These are phyloP conservation scores for Cercospora berteroae DNA, from an alignment of 2,329 filamentous ascomycete genomes.

Conservation along the genomic window DNA sequence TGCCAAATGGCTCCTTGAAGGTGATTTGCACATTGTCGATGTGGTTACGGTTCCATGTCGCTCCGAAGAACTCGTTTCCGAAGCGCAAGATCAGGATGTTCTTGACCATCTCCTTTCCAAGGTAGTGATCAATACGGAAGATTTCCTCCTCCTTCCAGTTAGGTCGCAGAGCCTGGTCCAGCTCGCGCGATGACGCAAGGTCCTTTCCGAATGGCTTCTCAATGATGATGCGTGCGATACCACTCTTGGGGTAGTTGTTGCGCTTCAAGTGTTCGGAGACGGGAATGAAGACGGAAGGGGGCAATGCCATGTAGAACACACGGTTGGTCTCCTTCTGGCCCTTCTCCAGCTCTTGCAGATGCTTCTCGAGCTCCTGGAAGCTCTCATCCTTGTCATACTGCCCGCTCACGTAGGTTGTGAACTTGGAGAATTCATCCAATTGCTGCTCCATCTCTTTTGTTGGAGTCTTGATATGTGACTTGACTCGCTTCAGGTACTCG, in stretches of 20 bases:
- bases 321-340: conserved; percentile 80
- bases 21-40: conserved; percentile 99
- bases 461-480: conserved; percentile 97
- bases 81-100: conserved; percentile 98
- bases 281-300: conserved; percentile 95
- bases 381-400: conserved; percentile 98
- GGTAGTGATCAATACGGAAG: conserved; percentile 98
- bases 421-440: conserved; percentile 79
- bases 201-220: conserved; percentile 99
- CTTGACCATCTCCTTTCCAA: conserved; percentile 99
- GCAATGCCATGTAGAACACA: conserved; percentile 98
- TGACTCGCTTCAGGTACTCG: conserved; percentile 90
- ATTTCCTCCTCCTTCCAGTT: conserved; percentile 99
- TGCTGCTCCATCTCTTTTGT: conserved; percentile 97
- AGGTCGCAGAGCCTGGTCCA: conserved; percentile 90
- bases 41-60: conserved; percentile 98
- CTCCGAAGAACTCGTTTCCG: conserved; percentile 97
- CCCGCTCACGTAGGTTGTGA: conserved; percentile 93
- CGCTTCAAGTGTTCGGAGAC: conserved; percentile 96
- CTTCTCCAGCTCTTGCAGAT: conserved; percentile 81
- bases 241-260: conserved; percentile 90
- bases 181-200: conserved; percentile 84
- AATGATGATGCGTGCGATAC: conserved; percentile 92
- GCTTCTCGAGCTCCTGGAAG: conserved; percentile 79
- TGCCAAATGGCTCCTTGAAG: conserved; percentile 99